Evolutionary conservation across 73 alveolate species (phyloP).

Genomic region (Durusdinium trenchii): DNA sequence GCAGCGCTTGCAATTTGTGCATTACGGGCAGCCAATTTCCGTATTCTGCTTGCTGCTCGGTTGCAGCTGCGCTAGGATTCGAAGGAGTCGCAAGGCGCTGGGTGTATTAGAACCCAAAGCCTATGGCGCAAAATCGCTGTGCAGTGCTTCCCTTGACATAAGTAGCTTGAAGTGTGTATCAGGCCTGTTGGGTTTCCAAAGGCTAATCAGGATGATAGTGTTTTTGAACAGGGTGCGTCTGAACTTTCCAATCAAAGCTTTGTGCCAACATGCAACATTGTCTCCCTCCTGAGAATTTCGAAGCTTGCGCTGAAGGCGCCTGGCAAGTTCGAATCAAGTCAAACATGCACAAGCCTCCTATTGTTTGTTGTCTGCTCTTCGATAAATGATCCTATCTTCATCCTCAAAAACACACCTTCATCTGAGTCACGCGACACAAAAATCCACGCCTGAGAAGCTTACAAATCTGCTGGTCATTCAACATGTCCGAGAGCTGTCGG

Average conservation of each 20-base stretch:
- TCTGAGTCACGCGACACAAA: background rate
- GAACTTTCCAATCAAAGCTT: background rate
- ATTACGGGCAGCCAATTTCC: too few species aligned
- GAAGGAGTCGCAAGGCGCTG: slow-evolving; percentile 46
- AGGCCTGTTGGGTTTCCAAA: background rate
- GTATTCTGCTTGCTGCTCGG: background rate
- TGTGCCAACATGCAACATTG: background rate
- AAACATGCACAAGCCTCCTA: too few species aligned
- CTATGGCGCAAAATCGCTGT: background rate
- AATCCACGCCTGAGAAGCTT: slow-evolving; percentile 16
- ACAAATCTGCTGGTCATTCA: slow-evolving; percentile 43
- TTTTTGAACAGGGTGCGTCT: background rate
- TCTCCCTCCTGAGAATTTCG: slow-evolving; percentile 28
- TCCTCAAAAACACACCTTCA: too few species aligned
- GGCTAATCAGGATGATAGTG: background rate
- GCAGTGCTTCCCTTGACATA: background rate
- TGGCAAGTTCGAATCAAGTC: background rate
- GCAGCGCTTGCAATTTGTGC: too few species aligned
- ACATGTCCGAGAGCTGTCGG: slow-evolving; percentile 56
- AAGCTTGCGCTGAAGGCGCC: slow-evolving; percentile 29
- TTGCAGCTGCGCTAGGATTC: slow-evolving; percentile 51
- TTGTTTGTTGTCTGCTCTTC: too few species aligned
- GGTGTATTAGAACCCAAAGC: background rate
- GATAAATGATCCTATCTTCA: too few species aligned
- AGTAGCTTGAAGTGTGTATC: background rate